Conservation (phyloP, 257 asterid genomes). For the Solanum tacnaense region DNA sequence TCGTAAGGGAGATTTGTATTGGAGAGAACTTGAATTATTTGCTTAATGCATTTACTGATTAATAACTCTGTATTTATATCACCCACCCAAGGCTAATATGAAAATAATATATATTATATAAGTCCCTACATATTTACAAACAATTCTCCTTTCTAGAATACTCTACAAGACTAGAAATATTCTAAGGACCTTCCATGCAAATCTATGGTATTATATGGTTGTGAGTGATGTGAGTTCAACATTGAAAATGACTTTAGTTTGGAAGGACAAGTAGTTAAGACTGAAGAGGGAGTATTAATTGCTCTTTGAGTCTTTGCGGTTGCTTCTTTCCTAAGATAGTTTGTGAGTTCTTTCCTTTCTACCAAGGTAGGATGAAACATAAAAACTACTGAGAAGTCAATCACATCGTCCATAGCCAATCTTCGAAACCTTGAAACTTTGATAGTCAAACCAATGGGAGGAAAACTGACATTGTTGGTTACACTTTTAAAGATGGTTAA, state of each 20-base stretch:
- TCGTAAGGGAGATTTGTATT: background rate
- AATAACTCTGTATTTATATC: too few relatives aligned
- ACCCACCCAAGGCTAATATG: background rate
- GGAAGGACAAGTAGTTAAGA: background rate
- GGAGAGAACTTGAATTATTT: too few relatives aligned
- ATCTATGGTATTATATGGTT: too few relatives aligned
- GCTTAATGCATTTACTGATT: background rate
- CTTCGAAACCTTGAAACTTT: background rate
- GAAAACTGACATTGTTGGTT: background rate
- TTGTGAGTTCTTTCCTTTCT: background rate
- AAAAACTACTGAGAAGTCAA: background rate
- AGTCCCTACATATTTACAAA: background rate
- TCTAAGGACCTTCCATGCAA: background rate
- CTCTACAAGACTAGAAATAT: background rate
- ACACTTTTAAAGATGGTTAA: background rate
- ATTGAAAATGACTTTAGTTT: background rate
- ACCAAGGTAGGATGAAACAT: background rate
- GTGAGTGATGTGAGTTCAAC: background rate
- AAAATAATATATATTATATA: too few relatives aligned
- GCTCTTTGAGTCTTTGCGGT: background rate
- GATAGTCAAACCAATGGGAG: background rate
- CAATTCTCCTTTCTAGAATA: background rate
- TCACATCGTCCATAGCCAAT: background rate
- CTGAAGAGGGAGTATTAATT: background rate
- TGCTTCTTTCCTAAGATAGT: background rate